Conservation (phyloP, 495 filamentous ascomycete genomes). For the Barbatosphaeria neglecta region DNA sequence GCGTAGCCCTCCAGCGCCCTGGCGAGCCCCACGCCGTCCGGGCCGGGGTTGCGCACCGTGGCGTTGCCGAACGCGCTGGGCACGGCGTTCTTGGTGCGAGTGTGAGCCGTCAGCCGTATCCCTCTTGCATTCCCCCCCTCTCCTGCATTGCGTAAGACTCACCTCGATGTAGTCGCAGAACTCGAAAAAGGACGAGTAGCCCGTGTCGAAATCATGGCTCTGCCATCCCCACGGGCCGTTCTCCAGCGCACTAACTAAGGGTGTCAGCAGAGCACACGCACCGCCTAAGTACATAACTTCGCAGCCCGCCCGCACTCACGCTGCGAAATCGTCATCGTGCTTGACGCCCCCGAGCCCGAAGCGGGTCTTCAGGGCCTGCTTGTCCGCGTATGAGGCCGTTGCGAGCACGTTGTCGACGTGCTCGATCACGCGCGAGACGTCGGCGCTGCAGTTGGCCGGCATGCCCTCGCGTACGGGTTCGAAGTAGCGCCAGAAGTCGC, state of each 20-base stretch:
- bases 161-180: constrained; percentile 3
- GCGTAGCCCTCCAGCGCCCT: background rate
- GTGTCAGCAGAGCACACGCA: background rate
- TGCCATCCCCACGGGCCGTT: constrained; percentile 45
- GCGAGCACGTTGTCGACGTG: constrained; percentile 41
- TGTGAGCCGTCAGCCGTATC: background rate
- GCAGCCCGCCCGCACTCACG: too few species aligned
- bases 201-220: constrained; percentile 22
- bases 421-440: constrained; percentile 41
- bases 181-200: background rate
- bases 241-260: constrained; percentile 21
- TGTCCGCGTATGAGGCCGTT: constrained; percentile 24
- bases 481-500: constrained; percentile 58
- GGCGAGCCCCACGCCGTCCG: background rate
- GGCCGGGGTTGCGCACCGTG: background rate
- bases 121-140: background rate
- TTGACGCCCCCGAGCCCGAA: constrained; percentile 40
- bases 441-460: constrained; percentile 47
- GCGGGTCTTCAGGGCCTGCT: constrained; percentile 35
- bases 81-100: background rate
- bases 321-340: constrained; percentile 45
- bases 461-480: constrained; percentile 47
- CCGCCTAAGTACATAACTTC: too few species aligned
- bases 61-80: background rate
- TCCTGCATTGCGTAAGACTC: too few species aligned